Evolutionary conservation across 2,329 filamentous ascomycete species (phyloP).

Genomic region (Knufia fluminis): DNA sequence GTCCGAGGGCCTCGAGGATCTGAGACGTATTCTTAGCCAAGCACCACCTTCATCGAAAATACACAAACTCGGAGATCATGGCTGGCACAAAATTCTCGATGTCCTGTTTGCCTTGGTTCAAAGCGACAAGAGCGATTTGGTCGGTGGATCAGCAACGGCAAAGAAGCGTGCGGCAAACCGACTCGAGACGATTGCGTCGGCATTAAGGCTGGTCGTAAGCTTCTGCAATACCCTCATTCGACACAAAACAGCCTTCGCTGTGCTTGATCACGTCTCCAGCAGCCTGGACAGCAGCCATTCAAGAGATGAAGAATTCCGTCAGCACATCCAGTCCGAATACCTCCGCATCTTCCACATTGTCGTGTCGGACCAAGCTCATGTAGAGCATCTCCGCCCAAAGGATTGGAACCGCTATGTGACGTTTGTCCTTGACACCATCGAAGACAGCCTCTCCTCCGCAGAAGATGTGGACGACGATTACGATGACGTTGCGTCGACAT

Average conservation of each 20-base stretch:
- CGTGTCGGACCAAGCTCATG: slow-evolving; percentile 63
- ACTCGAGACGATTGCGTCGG: slow-evolving; percentile 60
- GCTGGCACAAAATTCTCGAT: slow-evolving; percentile 75
- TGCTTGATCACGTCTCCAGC: slow-evolving; percentile 63
- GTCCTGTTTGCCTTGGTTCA: slow-evolving; percentile 63
- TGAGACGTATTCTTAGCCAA: slow-evolving; percentile 5
- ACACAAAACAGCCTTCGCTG: slow-evolving; percentile 64
- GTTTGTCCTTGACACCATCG: slow-evolving; percentile 61
- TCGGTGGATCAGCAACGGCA: slow-evolving; percentile 45
- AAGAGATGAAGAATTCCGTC: slow-evolving; percentile 51
- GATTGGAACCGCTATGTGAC: slow-evolving; percentile 61
- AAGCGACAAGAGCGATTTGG: slow-evolving; percentile 59
- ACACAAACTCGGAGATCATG: slow-evolving; percentile 57
- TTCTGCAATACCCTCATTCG: slow-evolving; percentile 60
- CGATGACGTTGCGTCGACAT: neutral
- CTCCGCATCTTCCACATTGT: slow-evolving; percentile 64
- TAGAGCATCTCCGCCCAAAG: slow-evolving; percentile 63
- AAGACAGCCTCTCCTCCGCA: neutral
- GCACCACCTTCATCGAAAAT: neutral
- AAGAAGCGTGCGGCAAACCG: slow-evolving; percentile 45
- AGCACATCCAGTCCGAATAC: slow-evolving; percentile 66
- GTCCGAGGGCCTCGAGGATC: slow-evolving; percentile 9
- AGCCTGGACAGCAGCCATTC: slow-evolving; percentile 56
- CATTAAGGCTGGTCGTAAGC: slow-evolving; percentile 62
- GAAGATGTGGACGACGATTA: slow-evolving; percentile 10